These are phyloP conservation scores for Aquilaria malaccensis DNA, from an alignment of 345 rosid genomes.

Conservation along the genomic window DNA sequence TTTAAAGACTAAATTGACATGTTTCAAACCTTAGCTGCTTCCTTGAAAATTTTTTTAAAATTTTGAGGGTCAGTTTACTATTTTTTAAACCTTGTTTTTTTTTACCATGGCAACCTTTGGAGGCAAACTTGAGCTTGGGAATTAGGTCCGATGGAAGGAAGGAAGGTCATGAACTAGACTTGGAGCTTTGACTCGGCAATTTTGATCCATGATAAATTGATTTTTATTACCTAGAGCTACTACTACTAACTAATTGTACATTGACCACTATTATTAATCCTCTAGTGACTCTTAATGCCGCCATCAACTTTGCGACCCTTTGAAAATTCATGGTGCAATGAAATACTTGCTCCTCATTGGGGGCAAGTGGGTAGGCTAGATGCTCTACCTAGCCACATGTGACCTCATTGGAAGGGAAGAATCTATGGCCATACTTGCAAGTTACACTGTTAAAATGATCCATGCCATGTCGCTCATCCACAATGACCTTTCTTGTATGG, in stretches of 20 bases:
- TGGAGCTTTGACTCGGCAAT: too few species aligned
- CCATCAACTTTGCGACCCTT: conserved; percentile 64
- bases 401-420: conserved; percentile 76
- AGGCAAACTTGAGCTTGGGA: conserved; percentile 32
- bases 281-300: conserved; percentile 60
- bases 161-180: too few species aligned
- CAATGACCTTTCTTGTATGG: conserved; percentile 95
- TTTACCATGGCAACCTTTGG: conserved; percentile 38
- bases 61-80: too few species aligned
- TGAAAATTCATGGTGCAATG: conserved; percentile 87
- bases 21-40: too few species aligned
- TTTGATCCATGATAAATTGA: too few species aligned
- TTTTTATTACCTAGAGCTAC: conserved; percentile 18
- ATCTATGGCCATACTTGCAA: conserved; percentile 71
- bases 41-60: too few species aligned
- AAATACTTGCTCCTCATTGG: conserved; percentile 88
- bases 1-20: too few species aligned
- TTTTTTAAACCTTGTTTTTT: not conserved
- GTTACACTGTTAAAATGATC: conserved; percentile 89
- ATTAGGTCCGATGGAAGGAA: conserved; percentile 20
- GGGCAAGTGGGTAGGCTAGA: conserved; percentile 80
- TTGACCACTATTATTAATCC: conserved; percentile 44
- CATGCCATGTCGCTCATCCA: conserved; percentile 95
- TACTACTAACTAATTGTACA: conserved; percentile 75
- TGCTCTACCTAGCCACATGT: conserved; percentile 79